Base-by-base conservation (phyloP, 1,139 yeast species). In the Yamadazyma triangularis region DNA sequence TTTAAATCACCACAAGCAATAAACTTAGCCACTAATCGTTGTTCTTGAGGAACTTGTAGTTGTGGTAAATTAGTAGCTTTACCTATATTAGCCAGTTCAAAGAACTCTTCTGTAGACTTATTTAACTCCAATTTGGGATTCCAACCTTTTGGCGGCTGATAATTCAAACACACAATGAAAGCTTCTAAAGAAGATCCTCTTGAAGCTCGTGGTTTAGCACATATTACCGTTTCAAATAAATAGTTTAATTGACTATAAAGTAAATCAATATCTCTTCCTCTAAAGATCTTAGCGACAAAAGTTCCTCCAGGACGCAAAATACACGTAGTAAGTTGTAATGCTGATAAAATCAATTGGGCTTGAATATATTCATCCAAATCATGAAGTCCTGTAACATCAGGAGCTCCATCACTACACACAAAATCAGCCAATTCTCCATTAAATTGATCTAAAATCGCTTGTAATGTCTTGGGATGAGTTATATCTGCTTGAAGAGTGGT, bases 361-460 rank as follows among this genome's bases (percentile, higher is more conserved):
- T 91, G 98, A 34, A 91, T 85, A 51, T 89, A 91, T 55, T 91
- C 98, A 56, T 91, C 98, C 39, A 91, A 65, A 57, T 93, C 98
- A 53, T 93, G 98, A 32, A 91, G 59, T 1, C 98, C 98, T 0
- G 98, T 93, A 15, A 91, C 98, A 59, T 91, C 98, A 2, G 98
- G 98, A 0, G 98, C 98, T 31, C 98, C 98, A 56, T 91, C 98
- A 42, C 94, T 83, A 47, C 96, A 86, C 1, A 91, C 96, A 51
- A 91, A 83, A 55, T 91, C 98, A 0, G 97, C 97, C 31, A 84
- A 79, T 45, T 85, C 86, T 26, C 96, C 96, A 22, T 86, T 93
- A 61, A 91, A 91, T 23, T 82, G 71, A 24, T 79, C 83, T 44
- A 85, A 62, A 27, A 91, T 91, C 47, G 70, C 71, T 29, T 73